Base-by-base conservation (phyloP, 352 stramenopile genomes). In the Phytophthora pisi region DNA sequence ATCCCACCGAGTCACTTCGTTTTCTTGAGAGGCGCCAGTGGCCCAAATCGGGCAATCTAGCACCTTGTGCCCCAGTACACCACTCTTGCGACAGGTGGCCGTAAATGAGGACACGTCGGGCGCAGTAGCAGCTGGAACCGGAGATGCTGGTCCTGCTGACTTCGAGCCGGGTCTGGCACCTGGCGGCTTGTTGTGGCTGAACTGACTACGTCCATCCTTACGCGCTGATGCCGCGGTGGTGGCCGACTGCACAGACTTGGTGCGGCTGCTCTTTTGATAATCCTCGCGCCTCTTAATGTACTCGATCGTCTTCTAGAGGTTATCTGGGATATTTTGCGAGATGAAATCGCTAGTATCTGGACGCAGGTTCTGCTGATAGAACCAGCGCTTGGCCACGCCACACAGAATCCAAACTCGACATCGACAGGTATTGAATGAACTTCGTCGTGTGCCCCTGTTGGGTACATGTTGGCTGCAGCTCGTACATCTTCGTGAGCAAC, bases 1-100 rank as follows among this genome's bases (percentile, higher is more conserved):
- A 40, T 5, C 50, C 51, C 51, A n/a, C 31, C 31, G 51, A 57
- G 31, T 28, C 28, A 45, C n/a, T 30, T 57, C 30, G 51, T 46
- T 43, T 43, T 57, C 34, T 51, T 50, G 20, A 18, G 51, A 9
- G 6, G 31, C 51, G n/a, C 51, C 51, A 34, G 16, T 10, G 30
- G 11, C 51, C 51, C 31, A 13, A 5, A 3, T n/a, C 11, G 51
- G 51, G 31, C 30, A 46, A 9, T 28, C 51, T 9, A n/a, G 28
- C n/a, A 30, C 7, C 28, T 45, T 57, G 13, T 38, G 28, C 13
- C 51, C 51, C 15, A 18, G 15, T 8, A 57, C 31, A n/a, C 28
- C 51, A 30, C 51, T 47, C 51, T 57, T 57, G 16, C 24, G 31
- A 5, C 51, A 57, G 15, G 51, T 57, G 6, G 51, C 31, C n/a